A percentile compares a stretch with the other conserved stretches of the same genome.
phyloP scores from a whole-genome alignment of 257 asterid genomes.

The Lithospermum erythrorhizon region DNA sequence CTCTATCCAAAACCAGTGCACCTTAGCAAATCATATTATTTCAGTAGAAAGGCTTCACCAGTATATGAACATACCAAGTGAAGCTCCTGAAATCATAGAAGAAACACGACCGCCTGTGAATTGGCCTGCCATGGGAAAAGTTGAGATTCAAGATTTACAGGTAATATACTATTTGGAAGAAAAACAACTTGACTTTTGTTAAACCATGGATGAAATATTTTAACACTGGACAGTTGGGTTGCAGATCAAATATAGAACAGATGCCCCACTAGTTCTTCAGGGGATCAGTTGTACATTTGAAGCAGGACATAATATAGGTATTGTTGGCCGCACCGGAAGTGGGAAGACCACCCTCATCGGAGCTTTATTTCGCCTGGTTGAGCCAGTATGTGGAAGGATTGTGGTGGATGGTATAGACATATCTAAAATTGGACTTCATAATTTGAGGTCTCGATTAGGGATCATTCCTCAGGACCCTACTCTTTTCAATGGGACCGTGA shows the following conservation, averaged over 20 bases:
- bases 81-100: not conserved
- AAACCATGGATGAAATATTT: not conserved
- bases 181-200: not conserved
- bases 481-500: constrained; percentile 78
- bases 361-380: constrained; percentile 82
- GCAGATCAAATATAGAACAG: not conserved
- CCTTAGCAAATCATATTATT: constrained; percentile 1
- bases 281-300: not conserved
- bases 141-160: constrained; percentile 1
- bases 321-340: constrained; percentile 4
- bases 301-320: constrained; percentile 1
- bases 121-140: not conserved
- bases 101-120: not conserved
- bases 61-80: constrained; percentile 1
- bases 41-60: constrained; percentile 3
- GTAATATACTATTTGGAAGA: not conserved
- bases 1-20: constrained; percentile 3
- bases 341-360: constrained; percentile 1
- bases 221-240: not conserved
- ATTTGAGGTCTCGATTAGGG: constrained; percentile 79
- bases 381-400: constrained; percentile 76
- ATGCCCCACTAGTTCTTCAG: not conserved
- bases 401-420: constrained; percentile 83
- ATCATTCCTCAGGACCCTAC: constrained; percentile 96
- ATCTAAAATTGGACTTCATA: constrained; percentile 67